phyloP scores from a whole-genome alignment of 441 rosid genomes.

The Bocquillonia castaneifolia region DNA sequence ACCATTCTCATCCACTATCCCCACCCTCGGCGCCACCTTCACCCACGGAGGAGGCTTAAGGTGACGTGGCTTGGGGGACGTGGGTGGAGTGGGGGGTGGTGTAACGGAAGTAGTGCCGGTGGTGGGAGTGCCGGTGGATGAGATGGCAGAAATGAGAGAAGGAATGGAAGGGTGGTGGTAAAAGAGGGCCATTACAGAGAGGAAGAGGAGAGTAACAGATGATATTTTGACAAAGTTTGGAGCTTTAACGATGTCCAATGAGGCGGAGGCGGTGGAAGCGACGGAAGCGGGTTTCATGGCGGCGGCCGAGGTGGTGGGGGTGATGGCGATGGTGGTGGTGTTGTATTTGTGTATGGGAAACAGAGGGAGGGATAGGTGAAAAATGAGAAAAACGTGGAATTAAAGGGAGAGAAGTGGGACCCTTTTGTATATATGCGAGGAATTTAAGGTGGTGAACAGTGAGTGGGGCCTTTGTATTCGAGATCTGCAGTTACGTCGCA shows the following conservation, averaged over 20 bases:
- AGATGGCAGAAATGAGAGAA: constrained; percentile 3
- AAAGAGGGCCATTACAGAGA: constrained; percentile 12
- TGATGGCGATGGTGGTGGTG: not conserved
- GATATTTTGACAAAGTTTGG: constrained; percentile 15
- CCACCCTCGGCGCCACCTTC: constrained; percentile 12
- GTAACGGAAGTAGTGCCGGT: not conserved
- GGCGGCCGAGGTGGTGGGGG: not conserved
- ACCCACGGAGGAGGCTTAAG: constrained; percentile 11
- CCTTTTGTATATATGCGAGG: not conserved
- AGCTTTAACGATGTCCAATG: constrained; percentile 1
- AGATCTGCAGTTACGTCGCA: not conserved
- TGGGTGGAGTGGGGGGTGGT: not conserved
- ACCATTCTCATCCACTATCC: constrained; percentile 23
- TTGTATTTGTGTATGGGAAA: not conserved
- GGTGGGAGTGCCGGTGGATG: not conserved
- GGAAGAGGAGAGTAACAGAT: constrained; percentile 10
- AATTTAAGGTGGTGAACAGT: not conserved
- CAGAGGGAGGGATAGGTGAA: not conserved
- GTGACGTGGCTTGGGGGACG: constrained; percentile 3
- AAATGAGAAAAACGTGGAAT: not conserved
- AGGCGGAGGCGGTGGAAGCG: not conserved
- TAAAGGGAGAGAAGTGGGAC: not conserved
- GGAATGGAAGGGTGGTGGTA: constrained; percentile 12
- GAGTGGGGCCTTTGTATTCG: not conserved
- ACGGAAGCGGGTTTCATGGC: constrained; percentile 3